Evolutionary conservation across 805 yeast species (phyloP), one percentile per base, ranked within the genome.

Genomic region (Wickerhamiella hasegawae): DNA sequence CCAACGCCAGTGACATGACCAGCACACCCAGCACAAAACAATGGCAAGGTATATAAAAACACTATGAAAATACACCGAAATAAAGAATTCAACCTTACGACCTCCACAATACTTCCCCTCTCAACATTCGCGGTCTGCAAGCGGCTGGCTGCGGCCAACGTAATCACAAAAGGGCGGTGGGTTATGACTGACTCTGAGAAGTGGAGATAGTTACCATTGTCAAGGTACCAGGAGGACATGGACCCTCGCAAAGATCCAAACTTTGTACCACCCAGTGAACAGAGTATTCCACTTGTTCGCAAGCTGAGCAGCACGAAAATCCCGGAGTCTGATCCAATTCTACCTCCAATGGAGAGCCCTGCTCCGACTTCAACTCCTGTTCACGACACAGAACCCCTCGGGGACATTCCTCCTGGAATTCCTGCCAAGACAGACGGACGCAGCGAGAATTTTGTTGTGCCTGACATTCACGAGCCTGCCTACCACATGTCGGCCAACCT

Each of bases 231-330:
- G 10, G 24, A 21, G 24, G 6, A 6, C 6, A 84, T 84, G 97
- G 97, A 85, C 54, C 97, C 97, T 17, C 78, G 87, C 3, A 71
- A 76, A 57, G 95, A 84, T 45, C 93, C 94, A 15, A 74, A 83
- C 54, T 85, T 83, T 55, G 72, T 75, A 33, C 94, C 94, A 9
- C 93, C 94, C 0, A 73, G 83, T 12, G 66, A 73, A 36, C 68
- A 26, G 19, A 16, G 17, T 15, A 20, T 16, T 14, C 11, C 28
- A 14, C 18, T 27, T 9, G 12, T 14, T 33, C 33, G 21, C 36
- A 23, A 31, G 15, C 29, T 71, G 32, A 60, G 70, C 39, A 43
- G 41, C 10, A 40, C 46, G 24, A 43, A 42, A 20, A 44, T 51
- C 24, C 57, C 54, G 20, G 43, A 43, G 28, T 42, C 46, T 24